Percentiles rank a stretch among this genome's conserved stretches.
These are phyloP conservation scores for Botrytis tulipae DNA, from an alignment of 2,329 filamentous ascomycete species.

Conservation along the genomic window DNA sequence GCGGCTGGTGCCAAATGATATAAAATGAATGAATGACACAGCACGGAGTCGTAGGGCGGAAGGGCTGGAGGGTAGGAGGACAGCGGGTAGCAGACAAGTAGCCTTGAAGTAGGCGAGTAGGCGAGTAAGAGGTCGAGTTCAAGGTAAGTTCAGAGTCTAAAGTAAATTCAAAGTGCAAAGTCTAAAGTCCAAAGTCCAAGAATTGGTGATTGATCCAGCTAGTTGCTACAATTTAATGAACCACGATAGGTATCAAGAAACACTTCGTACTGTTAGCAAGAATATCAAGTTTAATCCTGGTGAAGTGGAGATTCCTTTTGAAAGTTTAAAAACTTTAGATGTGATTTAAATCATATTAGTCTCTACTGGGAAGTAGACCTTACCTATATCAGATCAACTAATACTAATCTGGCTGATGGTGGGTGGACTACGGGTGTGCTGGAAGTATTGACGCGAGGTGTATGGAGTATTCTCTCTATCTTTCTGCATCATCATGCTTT, in stretches of 20 bases:
- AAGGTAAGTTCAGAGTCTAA: background rate
- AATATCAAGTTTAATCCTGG: background rate
- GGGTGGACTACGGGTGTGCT: background rate
- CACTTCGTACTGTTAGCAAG: background rate
- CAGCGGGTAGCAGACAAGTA: background rate
- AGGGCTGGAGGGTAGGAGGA: background rate
- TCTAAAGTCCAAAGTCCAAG: background rate
- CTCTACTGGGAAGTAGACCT: background rate
- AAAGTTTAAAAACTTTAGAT: background rate
- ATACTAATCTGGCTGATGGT: background rate
- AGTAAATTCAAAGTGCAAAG: background rate
- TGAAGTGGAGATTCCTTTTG: constrained; percentile 3
- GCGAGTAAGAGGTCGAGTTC: background rate
- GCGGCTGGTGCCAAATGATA: background rate
- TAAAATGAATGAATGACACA: background rate
- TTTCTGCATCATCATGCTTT: background rate
- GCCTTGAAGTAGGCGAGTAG: background rate
- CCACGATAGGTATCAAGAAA: background rate
- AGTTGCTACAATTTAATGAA: background rate
- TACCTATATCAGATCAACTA: background rate
- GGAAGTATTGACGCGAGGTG: background rate
- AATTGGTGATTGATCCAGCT: background rate
- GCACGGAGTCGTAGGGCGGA: background rate
- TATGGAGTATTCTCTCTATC: background rate
- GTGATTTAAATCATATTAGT: background rate